Evolutionary conservation across 2,329 filamentous ascomycete species (phyloP).

Genomic region (Scedosporium boydii): DNA sequence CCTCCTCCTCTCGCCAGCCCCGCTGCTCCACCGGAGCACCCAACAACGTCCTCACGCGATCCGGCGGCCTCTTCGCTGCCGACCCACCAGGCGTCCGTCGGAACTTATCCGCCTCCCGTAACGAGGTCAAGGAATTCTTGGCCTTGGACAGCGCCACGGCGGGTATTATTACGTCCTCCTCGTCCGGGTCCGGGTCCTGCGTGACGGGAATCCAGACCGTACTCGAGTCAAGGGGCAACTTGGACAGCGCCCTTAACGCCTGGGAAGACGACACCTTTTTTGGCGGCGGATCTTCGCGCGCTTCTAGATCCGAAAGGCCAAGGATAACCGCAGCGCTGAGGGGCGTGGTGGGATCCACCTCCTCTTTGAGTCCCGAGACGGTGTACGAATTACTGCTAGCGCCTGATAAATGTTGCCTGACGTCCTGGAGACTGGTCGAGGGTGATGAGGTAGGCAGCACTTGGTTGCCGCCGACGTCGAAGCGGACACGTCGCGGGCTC

Average conservation of each 20-base stretch:
- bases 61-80: background rate
- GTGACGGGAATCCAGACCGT: constrained; percentile 42
- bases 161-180: constrained; percentile 12
- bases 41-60: background rate
- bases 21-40: background rate
- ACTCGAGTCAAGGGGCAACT: constrained; percentile 39
- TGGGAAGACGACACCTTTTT: constrained; percentile 49
- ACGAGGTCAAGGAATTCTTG: background rate
- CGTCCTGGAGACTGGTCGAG: constrained; percentile 2
- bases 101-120: background rate
- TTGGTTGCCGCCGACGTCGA: constrained; percentile 50
- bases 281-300: constrained; percentile 31
- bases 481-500: constrained; percentile 53
- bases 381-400: background rate
- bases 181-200: constrained; percentile 14
- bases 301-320: constrained; percentile 14
- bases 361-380: constrained; percentile 7
- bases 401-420: background rate
- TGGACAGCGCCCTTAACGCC: constrained; percentile 40
- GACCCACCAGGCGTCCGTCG: background rate
- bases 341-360: constrained; percentile 4
- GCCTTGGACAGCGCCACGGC: background rate
- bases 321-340: constrained; percentile 21
- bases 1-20: background rate
- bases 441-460: constrained; percentile 52